Evolutionary conservation across 2,329 filamentous ascomycete species (phyloP).

Genomic region (Ophiocordyceps camponoti-floridani): DNA sequence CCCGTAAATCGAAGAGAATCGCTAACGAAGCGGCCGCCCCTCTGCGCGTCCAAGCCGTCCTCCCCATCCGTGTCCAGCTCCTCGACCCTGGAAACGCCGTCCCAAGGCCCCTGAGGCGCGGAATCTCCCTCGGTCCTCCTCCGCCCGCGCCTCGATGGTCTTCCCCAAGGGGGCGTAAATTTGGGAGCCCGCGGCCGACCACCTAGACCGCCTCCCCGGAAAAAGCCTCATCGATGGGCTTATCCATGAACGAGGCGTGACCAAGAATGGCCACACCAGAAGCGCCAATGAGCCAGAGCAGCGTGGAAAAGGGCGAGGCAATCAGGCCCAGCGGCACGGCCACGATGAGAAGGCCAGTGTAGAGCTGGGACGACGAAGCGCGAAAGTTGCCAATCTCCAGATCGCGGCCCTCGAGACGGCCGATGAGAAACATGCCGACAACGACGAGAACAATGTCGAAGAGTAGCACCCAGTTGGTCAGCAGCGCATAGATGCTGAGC

Average conservation of each 20-base stretch:
- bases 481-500: slow-evolving; percentile 85
- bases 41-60: slow-evolving; percentile 27
- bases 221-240: slow-evolving; percentile 99
- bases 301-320: slow-evolving; percentile 67
- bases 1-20: slow-evolving; percentile 45
- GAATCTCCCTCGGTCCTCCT: slow-evolving; percentile 36
- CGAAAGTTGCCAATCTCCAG: slow-evolving; percentile 69
- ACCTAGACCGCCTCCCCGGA: slow-evolving; percentile 99
- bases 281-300: slow-evolving; percentile 92
- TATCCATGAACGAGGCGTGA: slow-evolving; percentile 91
- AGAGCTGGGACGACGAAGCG: slow-evolving; percentile 82
- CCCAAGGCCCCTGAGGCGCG: slow-evolving; percentile 20
- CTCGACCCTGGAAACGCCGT: slow-evolving; percentile 31
- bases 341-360: slow-evolving; percentile 70
- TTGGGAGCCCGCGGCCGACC: slow-evolving; percentile 99
- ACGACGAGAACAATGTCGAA: slow-evolving; percentile 85
- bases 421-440: slow-evolving; percentile 78
- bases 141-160: slow-evolving; percentile 84
- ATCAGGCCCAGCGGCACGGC: slow-evolving; percentile 71
- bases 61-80: slow-evolving; percentile 48
- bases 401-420: slow-evolving; percentile 76
- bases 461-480: slow-evolving; percentile 72
- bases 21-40: slow-evolving; percentile 33
- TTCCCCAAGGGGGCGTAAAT: slow-evolving; percentile 92
- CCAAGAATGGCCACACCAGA: slow-evolving; percentile 86